These are phyloP conservation scores for Metarhizium robertsii DNA, from an alignment of 2,329 filamentous ascomycete species.

Conservation along the genomic window DNA sequence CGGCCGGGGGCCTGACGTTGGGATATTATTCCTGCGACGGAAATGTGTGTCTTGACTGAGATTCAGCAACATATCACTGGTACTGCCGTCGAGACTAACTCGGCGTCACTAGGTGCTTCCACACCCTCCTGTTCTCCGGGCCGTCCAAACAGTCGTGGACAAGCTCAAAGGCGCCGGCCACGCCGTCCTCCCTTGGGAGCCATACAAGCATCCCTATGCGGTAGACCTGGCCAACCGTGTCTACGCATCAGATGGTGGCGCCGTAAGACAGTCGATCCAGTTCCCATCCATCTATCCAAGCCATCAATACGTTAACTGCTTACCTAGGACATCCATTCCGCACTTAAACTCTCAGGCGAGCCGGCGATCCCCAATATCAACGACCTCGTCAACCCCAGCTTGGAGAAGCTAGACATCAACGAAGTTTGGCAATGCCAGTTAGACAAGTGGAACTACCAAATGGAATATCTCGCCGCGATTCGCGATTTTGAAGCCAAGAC, in stretches of 20 bases:
- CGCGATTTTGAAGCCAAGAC: conserved; percentile 9
- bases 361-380: conserved; percentile 25
- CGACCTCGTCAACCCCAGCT: conserved; percentile 9
- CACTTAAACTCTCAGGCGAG: conserved; percentile 23
- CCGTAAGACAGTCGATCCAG: background rate
- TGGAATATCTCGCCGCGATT: conserved; percentile 20
- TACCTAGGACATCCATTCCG: conserved; percentile 16
- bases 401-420: conserved; percentile 17
- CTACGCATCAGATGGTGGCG: too few species aligned
- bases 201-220: conserved; percentile 18
- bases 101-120: conserved; percentile 35
- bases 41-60: background rate
- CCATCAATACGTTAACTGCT: background rate
- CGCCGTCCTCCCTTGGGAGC: conserved; percentile 16
- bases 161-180: too few species aligned
- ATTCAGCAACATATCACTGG: conserved; percentile 7
- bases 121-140: conserved; percentile 38
- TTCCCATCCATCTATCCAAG: background rate
- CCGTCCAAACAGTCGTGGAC: conserved; percentile 27
- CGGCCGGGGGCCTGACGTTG: conserved; percentile 15
- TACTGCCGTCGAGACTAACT: conserved; percentile 6
- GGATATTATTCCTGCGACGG: conserved; percentile 24
- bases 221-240: conserved; percentile 17
- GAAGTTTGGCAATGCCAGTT: conserved; percentile 17
- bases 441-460: conserved; percentile 23